Conservation (phyloP, 257 asterid species). For the Solanum peruvianum region DNA sequence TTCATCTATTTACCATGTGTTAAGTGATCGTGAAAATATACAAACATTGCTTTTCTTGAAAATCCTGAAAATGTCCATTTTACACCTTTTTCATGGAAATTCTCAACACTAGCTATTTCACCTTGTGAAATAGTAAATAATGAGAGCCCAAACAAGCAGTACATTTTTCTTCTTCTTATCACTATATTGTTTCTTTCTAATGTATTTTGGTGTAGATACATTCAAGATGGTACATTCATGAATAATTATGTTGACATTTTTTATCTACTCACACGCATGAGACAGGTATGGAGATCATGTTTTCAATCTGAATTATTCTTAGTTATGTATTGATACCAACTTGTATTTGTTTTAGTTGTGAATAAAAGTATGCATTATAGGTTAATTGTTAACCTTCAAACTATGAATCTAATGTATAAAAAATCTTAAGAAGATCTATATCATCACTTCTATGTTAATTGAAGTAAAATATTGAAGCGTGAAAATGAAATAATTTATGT, state of each 20-base stretch:
- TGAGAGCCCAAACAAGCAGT: background rate
- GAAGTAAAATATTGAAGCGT: background rate
- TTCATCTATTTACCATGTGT: background rate
- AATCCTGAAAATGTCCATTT: background rate
- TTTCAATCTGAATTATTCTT: background rate
- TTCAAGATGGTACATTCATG: constrained; percentile 55
- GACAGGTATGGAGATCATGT: constrained; percentile 44
- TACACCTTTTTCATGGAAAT: background rate
- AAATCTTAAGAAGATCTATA: background rate
- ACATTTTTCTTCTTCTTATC: background rate
- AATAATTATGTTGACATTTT: constrained; percentile 92
- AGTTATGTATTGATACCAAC: background rate
- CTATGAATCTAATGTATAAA: background rate
- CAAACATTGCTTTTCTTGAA: background rate
- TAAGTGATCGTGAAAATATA: background rate
- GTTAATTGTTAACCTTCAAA: background rate
- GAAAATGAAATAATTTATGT: background rate
- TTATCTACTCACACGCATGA: constrained; percentile 77
- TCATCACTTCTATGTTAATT: background rate
- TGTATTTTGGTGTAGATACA: constrained; percentile 38
- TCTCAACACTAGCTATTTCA: background rate
- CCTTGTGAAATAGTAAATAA: background rate
- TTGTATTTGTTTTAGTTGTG: background rate
- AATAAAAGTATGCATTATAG: background rate
- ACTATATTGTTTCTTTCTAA: background rate